Evolutionary conservation across 139 green algal genomes (phyloP), one percentile per base, ranked within the genome.

Genomic region (Coelastrella sp.): DNA sequence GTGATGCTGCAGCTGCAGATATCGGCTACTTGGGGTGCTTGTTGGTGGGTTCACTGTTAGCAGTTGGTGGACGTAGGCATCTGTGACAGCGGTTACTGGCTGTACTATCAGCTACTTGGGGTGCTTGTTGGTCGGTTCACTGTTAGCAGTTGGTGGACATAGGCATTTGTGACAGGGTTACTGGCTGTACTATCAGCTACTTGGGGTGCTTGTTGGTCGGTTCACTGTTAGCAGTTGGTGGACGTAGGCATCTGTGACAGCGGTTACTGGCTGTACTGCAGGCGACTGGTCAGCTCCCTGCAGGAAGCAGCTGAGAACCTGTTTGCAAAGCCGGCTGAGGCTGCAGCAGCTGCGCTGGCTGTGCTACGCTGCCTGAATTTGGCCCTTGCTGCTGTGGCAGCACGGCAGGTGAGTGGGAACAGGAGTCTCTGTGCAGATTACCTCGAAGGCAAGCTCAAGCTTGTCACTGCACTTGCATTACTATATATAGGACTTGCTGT

Each of bases 301-400:
- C 82, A 65, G 8, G 20, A 63, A 20, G 65, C 59, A 7, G 63
- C 82, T 7, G 49, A 27, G 10, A 49, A 20, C 11, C 65, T 79
- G 70, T 19, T 8, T 6, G 6, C 17, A 11, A 59, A n/a, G 15
- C 84, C 68, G 24, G 66, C 15, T 7, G 19, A 81, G 65, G 66
- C 66, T 8, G 79, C 82, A 6, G 27, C n/a, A 9, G 82, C 82
- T n/a, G 63, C 15, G 7, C 22, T 20, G 17, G 65, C 82, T 56
- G 82, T 78, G 27, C 24, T 72, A 25, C 81, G 88, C 14, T 87
- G 91, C 66, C 74, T 90, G 58, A 65, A 12, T 17, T 19, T 90
- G 59, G 75, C 73, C 12, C 24, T 78, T 25, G 25, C 20, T 6
- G 72, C 87, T 17, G 72, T 85, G 7, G n/a, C 15, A 12, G 49